Evolutionary conservation across 2,329 filamentous ascomycete genomes (phyloP), one percentile per base, ranked within the genome.

Genomic region (Verticillium nubilum): DNA sequence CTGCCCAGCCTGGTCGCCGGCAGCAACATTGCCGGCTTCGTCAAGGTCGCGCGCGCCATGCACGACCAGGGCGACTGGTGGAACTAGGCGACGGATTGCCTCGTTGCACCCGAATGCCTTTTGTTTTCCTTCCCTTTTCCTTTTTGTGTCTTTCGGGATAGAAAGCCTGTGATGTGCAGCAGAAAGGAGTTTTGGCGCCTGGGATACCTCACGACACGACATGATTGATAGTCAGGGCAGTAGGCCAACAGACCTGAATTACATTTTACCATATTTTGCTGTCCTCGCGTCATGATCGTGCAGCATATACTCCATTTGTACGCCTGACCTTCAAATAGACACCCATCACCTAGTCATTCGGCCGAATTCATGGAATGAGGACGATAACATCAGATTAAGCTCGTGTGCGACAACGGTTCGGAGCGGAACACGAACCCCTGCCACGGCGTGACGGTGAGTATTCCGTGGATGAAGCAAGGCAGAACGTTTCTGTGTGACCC

Each of bases 31-130:
- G 95, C 95, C 62, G 95, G 95, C 61, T 98, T 97, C 81, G 89
- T 90, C 78, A 99, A 98, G 88, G 94, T 98, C 59, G 93, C 89
- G 57, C 84, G 86, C 69, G 94, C 95, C 70, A 98, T 98, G 94
- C 85, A 89, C 74, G 92, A 96, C 76, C 94, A 97, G 79, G 95
- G 95, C 70, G 94, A 98, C 77, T 98, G 93, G 94, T 98, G 84
- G 84, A 53, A 53, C 52, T 28, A 53, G 19, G 52, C 27, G n/a
- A n/a, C n/a, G 29, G 29, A 31, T 7, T 31, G 29, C 29, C n/a
- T 31, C 29, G 5, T 31, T 31, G 29, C 29, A 4, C 29, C 29
- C 29, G 29, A 31, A 31, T 31, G 29, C 29, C 13, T 13, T 31
- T 31, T 13, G 10, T 47, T n/a, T 2, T 47, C n/a, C n/a, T n/a